These are phyloP conservation scores for Thelonectria olida DNA, from an alignment of 2,329 filamentous ascomycete genomes.

Conservation along the genomic window DNA sequence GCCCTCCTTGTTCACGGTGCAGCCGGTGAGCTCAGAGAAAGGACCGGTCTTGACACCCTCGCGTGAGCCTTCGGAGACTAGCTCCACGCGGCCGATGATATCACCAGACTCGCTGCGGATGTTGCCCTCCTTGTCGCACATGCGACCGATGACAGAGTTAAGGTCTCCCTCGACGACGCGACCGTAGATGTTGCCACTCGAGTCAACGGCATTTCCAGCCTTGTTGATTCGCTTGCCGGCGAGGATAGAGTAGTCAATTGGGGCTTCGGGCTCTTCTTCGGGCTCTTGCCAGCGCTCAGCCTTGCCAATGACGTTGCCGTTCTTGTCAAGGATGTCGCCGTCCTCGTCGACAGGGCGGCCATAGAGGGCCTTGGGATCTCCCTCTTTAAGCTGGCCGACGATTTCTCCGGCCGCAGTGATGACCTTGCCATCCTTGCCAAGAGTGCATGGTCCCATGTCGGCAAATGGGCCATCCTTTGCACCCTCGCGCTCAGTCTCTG, in stretches of 20 bases:
- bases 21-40: conserved; percentile 72
- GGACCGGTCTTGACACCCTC: conserved; percentile 71
- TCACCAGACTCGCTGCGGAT: conserved; percentile 79
- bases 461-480: conserved; percentile 74
- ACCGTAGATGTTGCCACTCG: conserved; percentile 65
- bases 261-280: conserved; percentile 58
- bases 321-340: conserved; percentile 73
- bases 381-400: conserved; percentile 70
- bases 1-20: conserved; percentile 74
- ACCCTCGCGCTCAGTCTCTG: conserved; percentile 55
- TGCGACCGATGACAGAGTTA: conserved; percentile 70
- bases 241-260: conserved; percentile 68
- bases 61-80: conserved; percentile 73
- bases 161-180: conserved; percentile 74
- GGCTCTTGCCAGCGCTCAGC: conserved; percentile 73
- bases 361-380: conserved; percentile 69
- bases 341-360: conserved; percentile 75
- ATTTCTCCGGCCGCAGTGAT: not conserved
- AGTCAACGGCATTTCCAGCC: conserved; percentile 69
- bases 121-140: conserved; percentile 77
- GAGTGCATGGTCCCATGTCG: conserved; percentile 74
- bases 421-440: conserved; percentile 76
- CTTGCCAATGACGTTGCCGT: conserved; percentile 73
- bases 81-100: conserved; percentile 72
- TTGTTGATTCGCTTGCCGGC: conserved; percentile 79